phyloP scores from a whole-genome alignment of 371 early-diverging fungal species.

The Mortierella sp. region DNA sequence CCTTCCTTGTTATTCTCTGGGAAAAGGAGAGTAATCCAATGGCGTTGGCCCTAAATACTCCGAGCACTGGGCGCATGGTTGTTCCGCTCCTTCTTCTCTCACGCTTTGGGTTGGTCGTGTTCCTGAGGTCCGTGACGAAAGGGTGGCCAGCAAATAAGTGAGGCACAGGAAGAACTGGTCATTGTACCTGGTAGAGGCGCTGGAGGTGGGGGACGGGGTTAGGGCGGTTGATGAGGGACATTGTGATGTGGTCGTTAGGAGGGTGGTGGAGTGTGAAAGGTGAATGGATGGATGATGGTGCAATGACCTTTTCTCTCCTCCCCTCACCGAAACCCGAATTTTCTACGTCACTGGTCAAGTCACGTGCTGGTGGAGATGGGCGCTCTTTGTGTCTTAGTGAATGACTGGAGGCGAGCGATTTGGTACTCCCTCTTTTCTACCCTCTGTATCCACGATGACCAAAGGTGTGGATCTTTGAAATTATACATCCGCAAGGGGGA shows the following conservation, averaged over 20 bases:
- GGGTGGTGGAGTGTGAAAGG: conserved; percentile 11
- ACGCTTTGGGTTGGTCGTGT: too few relatives aligned
- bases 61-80: background rate
- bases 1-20: background rate
- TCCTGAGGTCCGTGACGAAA: too few relatives aligned
- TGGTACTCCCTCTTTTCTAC: conserved; percentile 9
- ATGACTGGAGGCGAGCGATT: background rate
- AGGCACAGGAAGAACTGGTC: too few relatives aligned
- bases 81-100: too few relatives aligned
- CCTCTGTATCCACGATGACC: conserved; percentile 11
- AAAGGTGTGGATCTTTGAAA: conserved; percentile 8
- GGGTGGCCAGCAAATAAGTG: too few relatives aligned
- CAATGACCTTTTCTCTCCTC: background rate
- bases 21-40: background rate
- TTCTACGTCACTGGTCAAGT: background rate
- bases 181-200: conserved; percentile 76
- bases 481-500: background rate
- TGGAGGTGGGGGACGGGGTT: conserved; percentile 76
- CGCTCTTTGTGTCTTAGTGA: too few relatives aligned
- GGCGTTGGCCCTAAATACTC: background rate
- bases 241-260: conserved; percentile 22
- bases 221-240: conserved; percentile 74
- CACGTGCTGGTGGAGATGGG: background rate
- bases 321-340: background rate
- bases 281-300: background rate